Conservation (phyloP, 164 flowering plant species). For the Kalanchoe fedtschenkoi region DNA sequence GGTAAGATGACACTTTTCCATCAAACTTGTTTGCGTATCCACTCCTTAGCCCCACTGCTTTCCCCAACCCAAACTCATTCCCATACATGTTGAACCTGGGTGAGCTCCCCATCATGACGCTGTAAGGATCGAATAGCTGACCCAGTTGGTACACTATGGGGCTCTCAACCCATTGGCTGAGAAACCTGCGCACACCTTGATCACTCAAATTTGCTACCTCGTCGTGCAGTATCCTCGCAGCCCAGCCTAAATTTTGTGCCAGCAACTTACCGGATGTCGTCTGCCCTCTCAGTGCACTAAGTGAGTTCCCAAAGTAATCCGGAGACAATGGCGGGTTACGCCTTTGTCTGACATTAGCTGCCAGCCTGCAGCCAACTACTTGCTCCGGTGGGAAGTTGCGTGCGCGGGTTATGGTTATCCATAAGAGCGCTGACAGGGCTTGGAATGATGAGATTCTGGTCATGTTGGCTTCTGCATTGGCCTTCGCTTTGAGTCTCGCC, state of each 20-base stretch:
- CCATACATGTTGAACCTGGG: constrained; percentile 41
- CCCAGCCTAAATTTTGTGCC: constrained; percentile 27
- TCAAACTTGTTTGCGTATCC: constrained; percentile 37
- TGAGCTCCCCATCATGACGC: constrained; percentile 37
- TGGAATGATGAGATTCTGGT: constrained; percentile 47
- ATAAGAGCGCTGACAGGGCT: constrained; percentile 36
- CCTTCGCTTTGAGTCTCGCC: constrained; percentile 29
- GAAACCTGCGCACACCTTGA: constrained; percentile 8
- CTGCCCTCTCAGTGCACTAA: constrained; percentile 10
- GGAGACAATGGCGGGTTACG: constrained; percentile 29
- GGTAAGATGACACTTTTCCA: constrained; percentile 34
- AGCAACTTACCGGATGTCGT: constrained; percentile 30
- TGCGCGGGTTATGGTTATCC: constrained; percentile 39
- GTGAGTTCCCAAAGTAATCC: constrained; percentile 36
- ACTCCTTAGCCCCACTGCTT: constrained; percentile 31
- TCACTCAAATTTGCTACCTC: constrained; percentile 21
- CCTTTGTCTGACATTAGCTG: constrained; percentile 25
- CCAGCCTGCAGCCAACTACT: constrained; percentile 22
- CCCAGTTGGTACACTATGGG: constrained; percentile 17
- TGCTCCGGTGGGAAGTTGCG: constrained; percentile 17
- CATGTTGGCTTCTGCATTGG: constrained; percentile 25
- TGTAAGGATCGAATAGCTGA: constrained; percentile 13
- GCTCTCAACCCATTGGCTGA: constrained; percentile 15
- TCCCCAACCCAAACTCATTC: constrained; percentile 43
- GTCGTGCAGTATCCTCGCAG: constrained; percentile 27